These are phyloP conservation scores for Penicillium crystallinum DNA, from an alignment of 495 filamentous ascomycete genomes.

Conservation along the genomic window DNA sequence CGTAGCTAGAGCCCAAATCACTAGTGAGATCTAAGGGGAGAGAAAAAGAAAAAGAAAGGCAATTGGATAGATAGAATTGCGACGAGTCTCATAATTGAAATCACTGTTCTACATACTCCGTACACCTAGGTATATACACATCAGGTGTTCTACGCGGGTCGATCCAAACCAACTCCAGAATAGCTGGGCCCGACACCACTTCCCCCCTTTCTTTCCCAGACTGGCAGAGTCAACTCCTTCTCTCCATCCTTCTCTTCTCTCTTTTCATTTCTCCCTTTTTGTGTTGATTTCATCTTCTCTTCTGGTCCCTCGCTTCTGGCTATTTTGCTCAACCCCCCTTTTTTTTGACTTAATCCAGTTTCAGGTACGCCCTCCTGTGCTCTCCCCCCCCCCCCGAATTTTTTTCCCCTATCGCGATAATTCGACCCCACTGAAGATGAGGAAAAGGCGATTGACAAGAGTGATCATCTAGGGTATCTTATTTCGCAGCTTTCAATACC, in stretches of 20 bases:
- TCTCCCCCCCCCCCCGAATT: slow-evolving; percentile 8
- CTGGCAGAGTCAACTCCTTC: slow-evolving; percentile 16
- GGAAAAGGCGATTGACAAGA: slow-evolving; percentile 5
- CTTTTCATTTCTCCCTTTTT: slow-evolving; percentile 15
- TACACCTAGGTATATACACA: not conserved
- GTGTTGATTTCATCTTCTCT: slow-evolving; percentile 21
- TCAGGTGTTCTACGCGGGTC: slow-evolving; percentile 6
- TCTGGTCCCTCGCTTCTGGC: slow-evolving; percentile 5
- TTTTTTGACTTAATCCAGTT: slow-evolving; percentile 5
- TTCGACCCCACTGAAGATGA: slow-evolving; percentile 8
- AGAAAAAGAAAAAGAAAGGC: not conserved
- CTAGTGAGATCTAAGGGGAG: too few species aligned
- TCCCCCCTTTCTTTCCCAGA: slow-evolving; percentile 32
- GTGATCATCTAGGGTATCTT: slow-evolving; percentile 29
- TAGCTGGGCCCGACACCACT: slow-evolving; percentile 9
- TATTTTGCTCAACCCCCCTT: not conserved
- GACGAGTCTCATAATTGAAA: not conserved
- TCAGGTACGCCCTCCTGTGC: slow-evolving; percentile 20
- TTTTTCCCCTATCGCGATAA: slow-evolving; percentile 7
- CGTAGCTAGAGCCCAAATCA: too few species aligned
- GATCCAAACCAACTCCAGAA: slow-evolving; percentile 25
- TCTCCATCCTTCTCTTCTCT: slow-evolving; percentile 15
- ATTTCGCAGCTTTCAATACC: slow-evolving; percentile 2
- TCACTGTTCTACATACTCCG: too few species aligned
- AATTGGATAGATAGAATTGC: not conserved